Conservation (phyloP, 1,284 basidiomycete genomes). For the Irpex sp. region DNA sequence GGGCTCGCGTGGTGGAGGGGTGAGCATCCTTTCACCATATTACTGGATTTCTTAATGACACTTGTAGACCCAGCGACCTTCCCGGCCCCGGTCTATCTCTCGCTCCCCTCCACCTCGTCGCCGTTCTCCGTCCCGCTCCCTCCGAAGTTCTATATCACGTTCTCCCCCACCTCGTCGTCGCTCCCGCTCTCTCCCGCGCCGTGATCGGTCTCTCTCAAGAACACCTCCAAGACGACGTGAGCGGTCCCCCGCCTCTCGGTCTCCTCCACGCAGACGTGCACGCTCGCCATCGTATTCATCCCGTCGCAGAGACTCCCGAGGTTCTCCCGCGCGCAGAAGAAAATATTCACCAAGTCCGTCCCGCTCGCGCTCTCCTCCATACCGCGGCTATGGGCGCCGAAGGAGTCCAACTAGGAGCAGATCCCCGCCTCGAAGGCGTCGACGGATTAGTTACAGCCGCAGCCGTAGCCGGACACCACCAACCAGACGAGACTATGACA, state of each 20-base stretch:
- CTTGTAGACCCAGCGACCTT: constrained; percentile 33
- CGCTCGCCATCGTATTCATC: constrained; percentile 47
- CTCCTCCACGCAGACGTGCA: constrained; percentile 37
- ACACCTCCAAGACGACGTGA: constrained; percentile 18
- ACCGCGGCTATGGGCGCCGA: constrained; percentile 15
- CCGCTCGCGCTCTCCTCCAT: constrained; percentile 22
- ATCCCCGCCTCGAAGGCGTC: constrained; percentile 15
- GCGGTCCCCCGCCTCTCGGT: constrained; percentile 10
- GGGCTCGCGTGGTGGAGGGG: constrained; percentile 31
- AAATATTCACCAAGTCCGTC: constrained; percentile 41
- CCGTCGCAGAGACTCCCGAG: constrained; percentile 43
- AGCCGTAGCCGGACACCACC: constrained; percentile 32
- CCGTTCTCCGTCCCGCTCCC: constrained; percentile 14
- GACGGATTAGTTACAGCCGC: constrained; percentile 22
- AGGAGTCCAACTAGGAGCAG: constrained; percentile 16
- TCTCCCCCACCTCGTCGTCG: constrained; percentile 28
- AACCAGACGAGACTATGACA: constrained; percentile 23
- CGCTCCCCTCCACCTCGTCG: constrained; percentile 20
- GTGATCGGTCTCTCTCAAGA: constrained; percentile 20
- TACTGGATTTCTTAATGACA: too few species aligned
- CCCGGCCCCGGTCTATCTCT: constrained; percentile 35
- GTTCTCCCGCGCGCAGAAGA: constrained; percentile 54
- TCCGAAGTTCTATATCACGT: constrained; percentile 19
- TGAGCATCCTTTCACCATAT: constrained; percentile 18
- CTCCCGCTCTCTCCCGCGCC: constrained; percentile 29